Evolutionary conservation across 306 rosid genomes (phyloP).

Genomic region (Spatholobus suberectus): DNA sequence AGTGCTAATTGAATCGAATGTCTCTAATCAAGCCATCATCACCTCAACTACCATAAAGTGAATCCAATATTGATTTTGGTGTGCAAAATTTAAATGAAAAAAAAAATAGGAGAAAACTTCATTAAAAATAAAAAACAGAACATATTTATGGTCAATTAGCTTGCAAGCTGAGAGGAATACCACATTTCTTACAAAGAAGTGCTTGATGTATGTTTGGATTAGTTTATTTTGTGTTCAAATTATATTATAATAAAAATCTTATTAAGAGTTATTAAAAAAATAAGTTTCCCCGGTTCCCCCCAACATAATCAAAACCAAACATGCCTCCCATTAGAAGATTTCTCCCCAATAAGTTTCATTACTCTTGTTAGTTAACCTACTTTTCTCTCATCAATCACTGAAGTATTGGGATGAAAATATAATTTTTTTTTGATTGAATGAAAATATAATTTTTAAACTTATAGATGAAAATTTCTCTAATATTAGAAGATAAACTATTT

Average conservation of each 20-base stretch:
- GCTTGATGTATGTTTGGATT: neutral
- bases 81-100: neutral
- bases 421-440: neutral
- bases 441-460: neutral
- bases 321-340: neutral
- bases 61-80: neutral
- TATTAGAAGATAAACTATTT: neutral
- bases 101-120: neutral
- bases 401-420: neutral
- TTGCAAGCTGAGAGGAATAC: neutral
- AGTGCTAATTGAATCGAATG: neutral
- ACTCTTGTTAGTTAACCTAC: neutral
- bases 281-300: neutral
- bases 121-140: neutral
- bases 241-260: neutral
- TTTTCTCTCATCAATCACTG: neutral
- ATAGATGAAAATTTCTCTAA: neutral
- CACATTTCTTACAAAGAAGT: too few relatives aligned
- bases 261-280: neutral
- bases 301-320: neutral
- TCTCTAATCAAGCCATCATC: neutral
- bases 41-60: neutral
- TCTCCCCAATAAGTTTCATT: neutral
- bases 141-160: neutral
- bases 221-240: neutral